Conservation (phyloP, 2,329 filamentous ascomycete genomes). For the Davidsoniella eucalypti region DNA sequence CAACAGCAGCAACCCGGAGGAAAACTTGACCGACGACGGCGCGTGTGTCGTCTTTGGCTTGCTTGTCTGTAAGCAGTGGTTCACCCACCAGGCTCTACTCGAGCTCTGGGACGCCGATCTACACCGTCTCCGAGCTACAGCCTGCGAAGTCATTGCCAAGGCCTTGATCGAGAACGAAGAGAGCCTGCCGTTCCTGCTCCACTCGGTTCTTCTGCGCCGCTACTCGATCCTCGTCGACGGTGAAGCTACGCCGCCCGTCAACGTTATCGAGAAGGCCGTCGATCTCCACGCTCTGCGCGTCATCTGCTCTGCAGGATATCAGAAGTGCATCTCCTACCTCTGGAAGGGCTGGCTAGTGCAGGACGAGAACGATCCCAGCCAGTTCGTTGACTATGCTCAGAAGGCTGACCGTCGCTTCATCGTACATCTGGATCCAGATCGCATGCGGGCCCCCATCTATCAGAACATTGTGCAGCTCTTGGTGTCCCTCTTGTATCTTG, state of each 20-base stretch:
- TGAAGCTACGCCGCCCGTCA: slow-evolving; percentile 56
- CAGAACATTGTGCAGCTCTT: slow-evolving; percentile 82
- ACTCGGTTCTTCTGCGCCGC: slow-evolving; percentile 67
- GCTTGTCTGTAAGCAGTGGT: slow-evolving; percentile 56
- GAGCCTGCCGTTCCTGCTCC: slow-evolving; percentile 60
- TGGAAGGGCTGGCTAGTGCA: slow-evolving; percentile 97
- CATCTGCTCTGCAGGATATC: slow-evolving; percentile 85
- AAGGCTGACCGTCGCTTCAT: slow-evolving; percentile 65
- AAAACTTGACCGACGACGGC: slow-evolving; percentile 34
- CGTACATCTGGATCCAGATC: slow-evolving; percentile 78
- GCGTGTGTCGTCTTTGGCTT: slow-evolving; percentile 75
- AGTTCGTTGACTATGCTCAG: slow-evolving; percentile 73
- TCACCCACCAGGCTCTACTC: slow-evolving; percentile 56
- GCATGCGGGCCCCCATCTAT: slow-evolving; percentile 82
- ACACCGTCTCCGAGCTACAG: slow-evolving; percentile 59
- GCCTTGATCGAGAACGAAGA: slow-evolving; percentile 65
- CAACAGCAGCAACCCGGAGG: too few species aligned
- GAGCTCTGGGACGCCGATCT: slow-evolving; percentile 91
- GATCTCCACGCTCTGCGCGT: slow-evolving; percentile 79
- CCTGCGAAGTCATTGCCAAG: slow-evolving; percentile 89
- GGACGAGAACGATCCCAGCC: slow-evolving; percentile 76
- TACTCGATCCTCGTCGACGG: slow-evolving; percentile 68
- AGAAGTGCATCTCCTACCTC: slow-evolving; percentile 83
- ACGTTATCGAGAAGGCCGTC: slow-evolving; percentile 84
- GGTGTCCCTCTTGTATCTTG: slow-evolving; percentile 69